Conservation (phyloP, 805 yeast species). For the Yarrowia sp. region DNA sequence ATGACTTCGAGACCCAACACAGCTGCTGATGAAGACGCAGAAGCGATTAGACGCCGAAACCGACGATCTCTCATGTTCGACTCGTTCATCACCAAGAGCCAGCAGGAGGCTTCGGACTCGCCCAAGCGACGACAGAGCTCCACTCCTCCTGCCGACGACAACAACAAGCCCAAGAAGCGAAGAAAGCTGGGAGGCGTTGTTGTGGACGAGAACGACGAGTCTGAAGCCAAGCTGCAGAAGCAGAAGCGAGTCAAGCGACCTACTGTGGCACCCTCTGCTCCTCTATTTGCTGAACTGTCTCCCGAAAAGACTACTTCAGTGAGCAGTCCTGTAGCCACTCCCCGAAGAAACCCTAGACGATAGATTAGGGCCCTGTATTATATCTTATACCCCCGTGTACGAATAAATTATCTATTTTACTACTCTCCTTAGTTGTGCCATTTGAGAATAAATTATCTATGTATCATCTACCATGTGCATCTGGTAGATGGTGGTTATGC, state of each 20-base stretch:
- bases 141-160: constrained; percentile 1
- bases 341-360: constrained; percentile 15
- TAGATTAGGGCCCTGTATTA: not conserved
- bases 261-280: not conserved
- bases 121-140: constrained; percentile 19
- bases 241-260: constrained; percentile 12
- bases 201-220: constrained; percentile 11
- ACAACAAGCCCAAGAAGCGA: constrained; percentile 23
- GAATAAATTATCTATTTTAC: constrained; percentile 18
- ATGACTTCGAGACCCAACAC: not conserved
- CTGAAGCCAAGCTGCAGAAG: constrained; percentile 1
- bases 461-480: not conserved
- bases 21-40: not conserved
- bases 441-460: constrained; percentile 11
- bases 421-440: too few relatives aligned
- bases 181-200: constrained; percentile 14
- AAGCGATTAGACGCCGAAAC: not conserved
- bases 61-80: constrained; percentile 23
- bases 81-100: constrained; percentile 5
- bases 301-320: not conserved
- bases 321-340: not conserved
- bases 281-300: constrained; percentile 5
- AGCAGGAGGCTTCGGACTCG: not conserved
- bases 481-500: not conserved
- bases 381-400: too few relatives aligned